phyloP scores from a whole-genome alignment of 1,284 basidiomycete genomes.

The Ceratobasidium sp. region DNA sequence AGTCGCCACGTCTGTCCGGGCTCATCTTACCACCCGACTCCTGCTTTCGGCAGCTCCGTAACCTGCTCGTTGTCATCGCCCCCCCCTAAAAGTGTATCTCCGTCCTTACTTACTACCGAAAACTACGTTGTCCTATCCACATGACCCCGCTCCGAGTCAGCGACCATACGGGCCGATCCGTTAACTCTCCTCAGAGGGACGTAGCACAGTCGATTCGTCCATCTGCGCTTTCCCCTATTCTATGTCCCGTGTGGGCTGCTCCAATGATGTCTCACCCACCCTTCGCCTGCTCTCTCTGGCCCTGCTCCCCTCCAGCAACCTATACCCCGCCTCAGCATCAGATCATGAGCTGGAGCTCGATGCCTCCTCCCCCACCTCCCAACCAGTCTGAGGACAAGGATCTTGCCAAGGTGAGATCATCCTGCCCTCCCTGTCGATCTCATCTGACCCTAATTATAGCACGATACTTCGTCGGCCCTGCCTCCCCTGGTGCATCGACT shows the following conservation, averaged over 20 bases:
- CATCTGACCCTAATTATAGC: conserved; percentile 15
- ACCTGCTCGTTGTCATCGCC: conserved; percentile 9
- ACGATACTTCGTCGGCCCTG: conserved; percentile 23
- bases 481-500: conserved; percentile 21
- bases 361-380: conserved; percentile 39
- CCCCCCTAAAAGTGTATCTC: background rate
- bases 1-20: no score
- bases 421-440: background rate
- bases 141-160: conserved; percentile 28
- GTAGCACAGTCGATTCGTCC: background rate
- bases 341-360: conserved; percentile 20
- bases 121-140: conserved; percentile 25
- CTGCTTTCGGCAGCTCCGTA: conserved; percentile 22
- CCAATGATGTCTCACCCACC: conserved; percentile 36
- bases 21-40: conserved; percentile 21
- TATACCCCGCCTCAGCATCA: conserved; percentile 36
- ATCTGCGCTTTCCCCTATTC: conserved; percentile 6
- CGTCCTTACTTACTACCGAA: conserved; percentile 12
- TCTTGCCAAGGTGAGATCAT: conserved; percentile 25
- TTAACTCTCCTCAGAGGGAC: conserved; percentile 13
- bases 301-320: conserved; percentile 38
- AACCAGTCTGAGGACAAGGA: conserved; percentile 28
- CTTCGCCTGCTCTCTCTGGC: conserved; percentile 33
- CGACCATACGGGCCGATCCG: conserved; percentile 20
- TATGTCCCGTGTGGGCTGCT: conserved; percentile 25